Evolutionary conservation across 371 early-diverging fungal genomes (phyloP).

Genomic region (Mucor irregularis): DNA sequence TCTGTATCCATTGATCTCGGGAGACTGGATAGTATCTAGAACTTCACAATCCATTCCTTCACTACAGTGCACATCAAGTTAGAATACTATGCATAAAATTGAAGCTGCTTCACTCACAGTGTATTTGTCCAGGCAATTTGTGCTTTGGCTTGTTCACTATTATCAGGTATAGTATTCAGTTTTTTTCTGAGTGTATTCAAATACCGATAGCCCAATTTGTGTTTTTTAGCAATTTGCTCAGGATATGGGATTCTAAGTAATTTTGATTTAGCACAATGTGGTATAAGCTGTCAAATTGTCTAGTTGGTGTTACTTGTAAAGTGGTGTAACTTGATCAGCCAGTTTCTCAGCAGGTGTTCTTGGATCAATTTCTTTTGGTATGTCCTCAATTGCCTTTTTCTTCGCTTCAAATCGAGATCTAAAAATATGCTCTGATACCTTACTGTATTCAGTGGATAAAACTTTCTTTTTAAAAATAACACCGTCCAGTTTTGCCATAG

Average conservation of each 20-base stretch:
- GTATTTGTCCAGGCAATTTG: conserved; percentile 49
- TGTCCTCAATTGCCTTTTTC: not conserved
- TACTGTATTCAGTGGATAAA: conserved; percentile 8
- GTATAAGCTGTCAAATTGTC: not conserved
- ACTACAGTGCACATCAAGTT: not conserved
- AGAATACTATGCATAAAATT: not conserved
- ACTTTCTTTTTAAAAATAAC: conserved; percentile 11
- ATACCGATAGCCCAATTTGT: conserved; percentile 22
- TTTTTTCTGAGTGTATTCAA: conserved; percentile 27
- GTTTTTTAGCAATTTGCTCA: conserved; percentile 32
- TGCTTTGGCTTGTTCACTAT: conserved; percentile 21
- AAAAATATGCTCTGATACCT: conserved; percentile 7
- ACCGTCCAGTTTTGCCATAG: conserved; percentile 10
- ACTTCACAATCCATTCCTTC: conserved; percentile 43
- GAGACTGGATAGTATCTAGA: conserved; percentile 62
- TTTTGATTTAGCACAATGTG: too few species aligned
- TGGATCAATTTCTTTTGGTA: conserved; percentile 33
- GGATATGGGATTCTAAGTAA: conserved; percentile 31
- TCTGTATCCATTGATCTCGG: conserved; percentile 65
- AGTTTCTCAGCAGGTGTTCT: conserved; percentile 62
- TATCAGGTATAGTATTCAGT: conserved; percentile 16
- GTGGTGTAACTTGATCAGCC: conserved; percentile 74
- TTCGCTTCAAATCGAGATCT: conserved; percentile 8
- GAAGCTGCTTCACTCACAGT: conserved; percentile 14
- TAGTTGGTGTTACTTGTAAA: conserved; percentile 18